Evolutionary conservation across 2,329 filamentous ascomycete species (phyloP), one percentile per base, ranked within the genome.

Genomic region (Colletotrichum cereale): DNA sequence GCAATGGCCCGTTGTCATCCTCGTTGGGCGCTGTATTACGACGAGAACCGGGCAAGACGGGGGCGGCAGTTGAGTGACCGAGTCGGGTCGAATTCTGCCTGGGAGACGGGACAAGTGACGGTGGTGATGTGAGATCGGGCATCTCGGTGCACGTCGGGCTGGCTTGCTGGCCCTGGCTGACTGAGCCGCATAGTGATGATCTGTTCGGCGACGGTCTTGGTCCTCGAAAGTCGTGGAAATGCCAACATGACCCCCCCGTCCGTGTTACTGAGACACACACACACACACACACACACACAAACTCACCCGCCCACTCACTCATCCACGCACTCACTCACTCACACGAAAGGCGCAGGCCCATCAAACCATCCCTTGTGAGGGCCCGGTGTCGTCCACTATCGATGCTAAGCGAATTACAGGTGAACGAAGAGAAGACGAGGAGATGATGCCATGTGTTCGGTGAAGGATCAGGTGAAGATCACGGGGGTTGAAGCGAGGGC

Each of bases 381-480:
- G 38, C 38, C 48, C 62, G 56, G 11, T 64, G 56, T 21, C 40
- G 55, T 50, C 48, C 48, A 50, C 47, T 38, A 24, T 61, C 14
- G 21, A 14, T 29, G 6, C 40, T n/a, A 44, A 24, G 18, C 40
- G 18, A 10, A 36, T 38, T 29, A 29, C 7, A 36, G 50, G 47
- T 12, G 12, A n/a, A 29, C n/a, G 50, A 21, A 12, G 8, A n/a
- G 48, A 56, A 36, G 6, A 26, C 16, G n/a, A 29, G 40, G 53
- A 10, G 7, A n/a, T 40, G 34, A 42, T 24, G 29, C 31, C 50
- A 57, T 14, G 50, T 44, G 16, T 42, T 71, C 63, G 67, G 56
- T 71, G 63, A 71, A 64, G 12, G 11, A 67, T 44, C 16, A 50
- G 50, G 57, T 52, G 67, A 52, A 57, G 40, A 47, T 18, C 31